Evolutionary conservation across 2,329 filamentous ascomycete genomes (phyloP), one percentile per base, ranked within the genome.

Genomic region (Rhytidhysteron rufulum): DNA sequence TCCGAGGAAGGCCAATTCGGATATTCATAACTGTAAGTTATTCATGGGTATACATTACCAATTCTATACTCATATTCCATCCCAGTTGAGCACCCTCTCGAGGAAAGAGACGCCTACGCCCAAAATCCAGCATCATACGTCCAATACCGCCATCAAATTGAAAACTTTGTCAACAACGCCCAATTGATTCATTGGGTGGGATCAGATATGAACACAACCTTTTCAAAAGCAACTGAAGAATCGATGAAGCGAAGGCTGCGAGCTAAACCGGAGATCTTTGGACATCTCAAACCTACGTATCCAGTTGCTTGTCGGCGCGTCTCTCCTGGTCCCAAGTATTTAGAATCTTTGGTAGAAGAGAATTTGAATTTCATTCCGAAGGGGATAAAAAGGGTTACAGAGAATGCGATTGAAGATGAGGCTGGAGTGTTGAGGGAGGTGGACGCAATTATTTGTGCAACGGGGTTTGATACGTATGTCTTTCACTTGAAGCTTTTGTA

Each of bases 241-340:
- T 51, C 62, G 34, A 73, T 73, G 70, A 60, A 58, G 37, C 42
- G 59, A 16, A 48, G 65, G 8, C 50, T 73, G 4, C 51, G 52
- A 30, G 16, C 8, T 15, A 8, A 16, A 7, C 30, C 30, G 8
- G 30, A 32, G 8, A 32, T 32, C 16, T 32, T 8, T 8, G 16
- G 16, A 55, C 50, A 39, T 57, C 58, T 17, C 67, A 56, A 68
- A 13, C 71, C 71, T 0, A 53, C 52, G 4, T 74, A 71, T 44
- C 58, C 67, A 0, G 66, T 66, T 5, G 73, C 72, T 1, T 77
- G 73, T 41, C 61, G 72, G 8, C 62, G 74, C 2, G 48, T 74
- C 15, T 75, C 74, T 0, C 75, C 74, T 1, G 74, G 73, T 0
- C 69, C 70, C 18, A 73, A 74, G 0, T 78, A 74, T 48, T 66